These are phyloP conservation scores for Candida ponderosae DNA, from an alignment of 805 yeast species.

Conservation along the genomic window DNA sequence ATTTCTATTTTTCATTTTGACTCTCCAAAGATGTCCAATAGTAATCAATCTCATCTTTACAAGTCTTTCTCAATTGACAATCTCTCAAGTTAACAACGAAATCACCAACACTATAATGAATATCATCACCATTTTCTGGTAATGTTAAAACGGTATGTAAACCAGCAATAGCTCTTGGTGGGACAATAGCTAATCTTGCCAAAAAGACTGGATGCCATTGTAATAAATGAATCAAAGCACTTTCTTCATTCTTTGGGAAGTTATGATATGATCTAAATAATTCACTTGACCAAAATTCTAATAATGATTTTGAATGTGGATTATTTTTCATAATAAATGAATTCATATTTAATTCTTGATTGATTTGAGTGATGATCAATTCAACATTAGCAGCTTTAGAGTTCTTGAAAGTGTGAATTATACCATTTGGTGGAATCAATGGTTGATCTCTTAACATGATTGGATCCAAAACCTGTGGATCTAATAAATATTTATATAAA, in stretches of 20 bases:
- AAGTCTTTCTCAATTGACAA: conserved; percentile 41
- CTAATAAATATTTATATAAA: conserved; percentile 49
- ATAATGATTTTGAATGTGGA: conserved; percentile 51
- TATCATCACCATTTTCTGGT: conserved; percentile 33
- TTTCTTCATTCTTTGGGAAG: conserved; percentile 50
- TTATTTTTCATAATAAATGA: conserved; percentile 70
- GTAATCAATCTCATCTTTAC: conserved; percentile 40
- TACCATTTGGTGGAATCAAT: conserved; percentile 59
- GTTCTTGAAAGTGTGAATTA: conserved; percentile 60
- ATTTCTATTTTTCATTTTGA: not conserved
- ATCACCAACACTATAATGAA: conserved; percentile 56
- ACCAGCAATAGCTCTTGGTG: conserved; percentile 49
- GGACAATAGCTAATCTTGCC: conserved; percentile 65
- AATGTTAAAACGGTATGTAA: conserved; percentile 29
- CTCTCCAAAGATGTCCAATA: conserved; percentile 21
- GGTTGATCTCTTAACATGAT: conserved; percentile 66
- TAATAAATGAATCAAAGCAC: conserved; percentile 76
- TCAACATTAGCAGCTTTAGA: conserved; percentile 46
- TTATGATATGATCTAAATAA: conserved; percentile 55
- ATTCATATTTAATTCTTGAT: conserved; percentile 52
- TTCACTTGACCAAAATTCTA: conserved; percentile 78
- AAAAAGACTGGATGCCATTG: conserved; percentile 92
- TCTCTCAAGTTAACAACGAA: conserved; percentile 55
- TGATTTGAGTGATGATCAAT: conserved; percentile 65
- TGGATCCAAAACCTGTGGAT: conserved; percentile 52